phyloP scores from a whole-genome alignment of 371 early-diverging fungal species.

The Apophysomyces elegans region DNA sequence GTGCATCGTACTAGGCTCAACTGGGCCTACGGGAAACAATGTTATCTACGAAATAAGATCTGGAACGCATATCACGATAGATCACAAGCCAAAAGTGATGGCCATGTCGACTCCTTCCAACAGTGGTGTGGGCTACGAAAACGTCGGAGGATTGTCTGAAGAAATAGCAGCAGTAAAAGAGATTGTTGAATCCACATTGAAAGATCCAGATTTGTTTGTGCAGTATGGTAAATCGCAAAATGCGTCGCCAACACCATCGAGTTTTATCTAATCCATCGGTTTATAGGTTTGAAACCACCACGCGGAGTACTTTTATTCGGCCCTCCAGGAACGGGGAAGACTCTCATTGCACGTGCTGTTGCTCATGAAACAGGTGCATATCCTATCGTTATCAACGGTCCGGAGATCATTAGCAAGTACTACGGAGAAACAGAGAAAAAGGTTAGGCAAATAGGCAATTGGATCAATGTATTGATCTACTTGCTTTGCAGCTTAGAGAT shows the following conservation, averaged over 20 bases:
- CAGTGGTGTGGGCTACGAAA: constrained; percentile 40
- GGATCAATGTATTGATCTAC: neutral
- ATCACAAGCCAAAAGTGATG: constrained; percentile 8
- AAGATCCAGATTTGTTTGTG: constrained; percentile 73
- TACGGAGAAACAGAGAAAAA: constrained; percentile 97
- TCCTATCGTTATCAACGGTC: constrained; percentile 91
- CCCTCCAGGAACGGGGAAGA: constrained; percentile 99
- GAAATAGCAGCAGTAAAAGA: constrained; percentile 79
- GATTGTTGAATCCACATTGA: constrained; percentile 86
- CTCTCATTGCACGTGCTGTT: constrained; percentile 90
- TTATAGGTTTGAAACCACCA: constrained; percentile 73
- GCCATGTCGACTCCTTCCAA: constrained; percentile 10
- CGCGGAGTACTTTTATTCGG: constrained; percentile 94
- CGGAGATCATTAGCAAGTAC: constrained; percentile 95
- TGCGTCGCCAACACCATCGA: neutral
- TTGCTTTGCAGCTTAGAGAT: constrained; percentile 61
- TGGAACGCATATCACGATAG: constrained; percentile 28
- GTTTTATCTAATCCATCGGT: constrained; percentile 33
- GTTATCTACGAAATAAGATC: constrained; percentile 31
- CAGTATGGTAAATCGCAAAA: constrained; percentile 54
- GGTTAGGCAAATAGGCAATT: constrained; percentile 36
- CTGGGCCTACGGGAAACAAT: constrained; percentile 30
- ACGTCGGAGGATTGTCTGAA: constrained; percentile 77
- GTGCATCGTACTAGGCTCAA: constrained; percentile 23
- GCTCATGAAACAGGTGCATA: constrained; percentile 84